These are phyloP conservation scores for Mycocentrospora acerina DNA, from an alignment of 2,329 filamentous ascomycete species.

Conservation along the genomic window DNA sequence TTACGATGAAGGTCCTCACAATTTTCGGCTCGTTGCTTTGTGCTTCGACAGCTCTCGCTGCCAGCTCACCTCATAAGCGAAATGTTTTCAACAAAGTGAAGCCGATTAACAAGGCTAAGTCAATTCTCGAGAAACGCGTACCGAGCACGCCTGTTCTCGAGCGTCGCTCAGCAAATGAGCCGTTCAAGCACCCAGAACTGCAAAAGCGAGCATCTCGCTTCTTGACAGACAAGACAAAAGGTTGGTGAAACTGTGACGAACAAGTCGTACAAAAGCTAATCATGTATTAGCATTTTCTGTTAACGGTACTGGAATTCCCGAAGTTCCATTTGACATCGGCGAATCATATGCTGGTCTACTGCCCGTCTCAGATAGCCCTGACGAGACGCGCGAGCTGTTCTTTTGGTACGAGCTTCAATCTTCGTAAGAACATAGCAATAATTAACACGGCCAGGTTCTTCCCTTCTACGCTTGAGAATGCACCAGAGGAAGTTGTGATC, in stretches of 20 bases:
- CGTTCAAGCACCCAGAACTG: constrained; percentile 35
- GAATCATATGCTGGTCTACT: constrained; percentile 66
- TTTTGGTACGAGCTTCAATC: constrained; percentile 48
- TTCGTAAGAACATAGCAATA: no score
- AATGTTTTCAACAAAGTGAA: constrained; percentile 29
- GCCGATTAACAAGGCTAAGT: constrained; percentile 24
- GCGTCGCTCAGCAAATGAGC: constrained; percentile 17
- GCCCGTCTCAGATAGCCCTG: constrained; percentile 54
- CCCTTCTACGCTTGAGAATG: constrained; percentile 54
- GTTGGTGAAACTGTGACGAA: constrained; percentile 14
- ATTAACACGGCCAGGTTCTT: constrained; percentile 50
- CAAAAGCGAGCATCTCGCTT: constrained; percentile 36
- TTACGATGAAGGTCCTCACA: constrained; percentile 37
- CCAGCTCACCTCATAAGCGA: constrained; percentile 26
- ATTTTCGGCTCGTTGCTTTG: constrained; percentile 29
- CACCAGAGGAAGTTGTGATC: constrained; percentile 61
- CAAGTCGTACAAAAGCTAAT: constrained; percentile 8
- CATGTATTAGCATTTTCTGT: constrained; percentile 59
- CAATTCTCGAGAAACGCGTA: constrained; percentile 30
- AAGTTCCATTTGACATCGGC: constrained; percentile 68
- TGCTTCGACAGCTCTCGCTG: constrained; percentile 33
- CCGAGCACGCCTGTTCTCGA: constrained; percentile 18
- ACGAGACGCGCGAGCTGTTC: constrained; percentile 58
- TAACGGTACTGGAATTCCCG: constrained; percentile 65
- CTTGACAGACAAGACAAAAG: constrained; percentile 36